Percentiles rank a stretch among this genome's conserved stretches.
These are phyloP conservation scores for Panus rudis DNA, from an alignment of 768 basidiomycete species.

Conservation along the genomic window DNA sequence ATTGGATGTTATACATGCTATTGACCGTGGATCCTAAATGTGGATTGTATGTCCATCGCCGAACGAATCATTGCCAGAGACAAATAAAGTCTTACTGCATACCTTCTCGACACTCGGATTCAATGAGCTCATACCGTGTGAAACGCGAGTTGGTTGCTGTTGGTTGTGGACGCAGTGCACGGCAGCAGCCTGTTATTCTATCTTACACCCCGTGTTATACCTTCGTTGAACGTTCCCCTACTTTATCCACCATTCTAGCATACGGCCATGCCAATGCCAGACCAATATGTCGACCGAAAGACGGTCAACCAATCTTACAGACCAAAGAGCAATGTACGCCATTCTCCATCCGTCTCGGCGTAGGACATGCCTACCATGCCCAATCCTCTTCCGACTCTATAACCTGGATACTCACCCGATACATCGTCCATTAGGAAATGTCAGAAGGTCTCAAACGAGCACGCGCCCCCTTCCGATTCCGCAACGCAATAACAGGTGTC, in stretches of 20 bases:
- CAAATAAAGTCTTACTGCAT: too few species aligned
- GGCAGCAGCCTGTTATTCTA: too few species aligned
- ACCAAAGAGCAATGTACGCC: conserved; percentile 31
- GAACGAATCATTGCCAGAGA: too few species aligned
- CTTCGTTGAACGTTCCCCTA: too few species aligned
- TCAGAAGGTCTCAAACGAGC: conserved; percentile 86
- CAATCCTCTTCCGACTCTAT: background rate
- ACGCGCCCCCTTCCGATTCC: conserved; percentile 71
- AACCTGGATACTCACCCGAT: conserved; percentile 4
- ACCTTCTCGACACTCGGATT: too few species aligned
- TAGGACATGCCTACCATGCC: background rate
- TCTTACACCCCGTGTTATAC: background rate
- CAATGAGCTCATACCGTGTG: too few species aligned
- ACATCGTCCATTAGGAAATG: conserved; percentile 50
- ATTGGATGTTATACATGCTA: too few species aligned
- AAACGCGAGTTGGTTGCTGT: too few species aligned
- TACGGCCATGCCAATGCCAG: conserved; percentile 31
- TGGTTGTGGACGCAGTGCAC: too few species aligned
- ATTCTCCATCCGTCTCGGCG: background rate
- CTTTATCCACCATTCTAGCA: too few species aligned
- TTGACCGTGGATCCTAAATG: too few species aligned
- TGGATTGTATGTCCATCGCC: too few species aligned
- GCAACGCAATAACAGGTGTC: conserved; percentile 75
- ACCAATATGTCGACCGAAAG: conserved; percentile 29
- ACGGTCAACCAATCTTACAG: conserved; percentile 30